Percentiles rank a stretch among this genome's conserved stretches.
These are phyloP conservation scores for Diaporthe sp. DNA, from an alignment of 2,329 filamentous ascomycete genomes.

Conservation along the genomic window DNA sequence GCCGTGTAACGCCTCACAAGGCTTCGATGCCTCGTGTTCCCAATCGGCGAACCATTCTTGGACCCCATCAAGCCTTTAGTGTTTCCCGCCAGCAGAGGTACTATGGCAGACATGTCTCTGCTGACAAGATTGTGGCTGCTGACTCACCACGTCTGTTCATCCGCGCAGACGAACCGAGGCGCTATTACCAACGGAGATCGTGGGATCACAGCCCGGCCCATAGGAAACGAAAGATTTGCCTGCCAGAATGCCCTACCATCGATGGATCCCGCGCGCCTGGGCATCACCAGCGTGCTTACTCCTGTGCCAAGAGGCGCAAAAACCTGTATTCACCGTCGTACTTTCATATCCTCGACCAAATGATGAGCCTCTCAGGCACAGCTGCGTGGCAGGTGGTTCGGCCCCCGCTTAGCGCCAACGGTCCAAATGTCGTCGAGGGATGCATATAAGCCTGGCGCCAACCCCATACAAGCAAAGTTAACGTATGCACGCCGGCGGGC, in stretches of 20 bases:
- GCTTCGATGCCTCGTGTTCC: conserved; percentile 14
- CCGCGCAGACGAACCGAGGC: background rate
- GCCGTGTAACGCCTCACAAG: conserved; percentile 23
- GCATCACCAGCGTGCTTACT: background rate
- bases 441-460: conserved; percentile 25
- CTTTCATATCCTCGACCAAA: conserved; percentile 8
- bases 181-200: background rate
- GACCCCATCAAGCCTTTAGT: background rate
- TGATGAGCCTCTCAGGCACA: conserved; percentile 4
- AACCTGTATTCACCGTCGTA: conserved; percentile 22
- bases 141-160: conserved; percentile 1
- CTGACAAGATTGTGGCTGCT: conserved; percentile 17
- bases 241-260: conserved; percentile 17
- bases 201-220: background rate
- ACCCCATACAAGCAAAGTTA: background rate
- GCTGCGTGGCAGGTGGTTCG: conserved; percentile 12
- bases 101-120: background rate
- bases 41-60: conserved; percentile 8
- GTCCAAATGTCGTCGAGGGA: background rate
- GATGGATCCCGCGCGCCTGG: conserved; percentile 4
- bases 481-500: background rate
- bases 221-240: background rate
- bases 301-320: conserved; percentile 13
- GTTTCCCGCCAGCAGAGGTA: background rate
- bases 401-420: conserved; percentile 6